Percentiles rank a stretch among this genome's conserved stretches.
Evolutionary conservation across 179 eudicot genomes (phyloP).

Genomic region (Spergularia azorica): DNA sequence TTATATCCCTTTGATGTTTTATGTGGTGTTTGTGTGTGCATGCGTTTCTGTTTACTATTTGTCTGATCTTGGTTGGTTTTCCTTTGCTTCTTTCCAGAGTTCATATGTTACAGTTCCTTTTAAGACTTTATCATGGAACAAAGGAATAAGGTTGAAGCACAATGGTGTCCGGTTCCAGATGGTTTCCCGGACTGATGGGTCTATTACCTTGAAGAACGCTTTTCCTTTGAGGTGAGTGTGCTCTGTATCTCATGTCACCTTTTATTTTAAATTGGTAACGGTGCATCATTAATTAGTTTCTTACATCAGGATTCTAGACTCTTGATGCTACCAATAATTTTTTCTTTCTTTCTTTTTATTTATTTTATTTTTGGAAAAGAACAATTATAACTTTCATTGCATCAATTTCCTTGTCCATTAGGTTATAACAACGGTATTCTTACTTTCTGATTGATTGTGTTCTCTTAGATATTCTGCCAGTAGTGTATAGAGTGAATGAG

Average conservation of each 20-base stretch:
- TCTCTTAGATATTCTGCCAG: background rate
- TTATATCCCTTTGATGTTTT: background rate
- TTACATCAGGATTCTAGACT: too few species aligned
- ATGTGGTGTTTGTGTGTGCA: background rate
- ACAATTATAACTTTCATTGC: background rate
- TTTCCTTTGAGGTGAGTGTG: slow-evolving; percentile 32
- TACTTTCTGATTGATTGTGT: slow-evolving; percentile 4
- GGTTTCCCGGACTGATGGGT: slow-evolving; percentile 22
- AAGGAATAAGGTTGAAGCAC: slow-evolving; percentile 27
- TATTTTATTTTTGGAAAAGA: too few species aligned
- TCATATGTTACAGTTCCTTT: slow-evolving; percentile 26
- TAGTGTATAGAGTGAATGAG: background rate
- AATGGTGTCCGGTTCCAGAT: slow-evolving; percentile 21
- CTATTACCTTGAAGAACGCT: slow-evolving; percentile 27
- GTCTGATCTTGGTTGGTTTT: background rate
- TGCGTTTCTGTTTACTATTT: background rate
- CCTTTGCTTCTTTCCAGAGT: slow-evolving; percentile 24
- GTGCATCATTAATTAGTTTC: background rate
- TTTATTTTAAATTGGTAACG: background rate
- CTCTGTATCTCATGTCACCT: too few species aligned
- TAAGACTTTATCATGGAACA: slow-evolving; percentile 27
- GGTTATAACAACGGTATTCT: background rate
- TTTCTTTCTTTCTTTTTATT: too few species aligned
- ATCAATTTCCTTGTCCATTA: background rate
- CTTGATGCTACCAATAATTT: too few species aligned